Percentiles rank a stretch among this genome's conserved stretches.
These are phyloP conservation scores for Fusarium coffeatum DNA, from an alignment of 2,329 filamentous ascomycete genomes.

Conservation along the genomic window DNA sequence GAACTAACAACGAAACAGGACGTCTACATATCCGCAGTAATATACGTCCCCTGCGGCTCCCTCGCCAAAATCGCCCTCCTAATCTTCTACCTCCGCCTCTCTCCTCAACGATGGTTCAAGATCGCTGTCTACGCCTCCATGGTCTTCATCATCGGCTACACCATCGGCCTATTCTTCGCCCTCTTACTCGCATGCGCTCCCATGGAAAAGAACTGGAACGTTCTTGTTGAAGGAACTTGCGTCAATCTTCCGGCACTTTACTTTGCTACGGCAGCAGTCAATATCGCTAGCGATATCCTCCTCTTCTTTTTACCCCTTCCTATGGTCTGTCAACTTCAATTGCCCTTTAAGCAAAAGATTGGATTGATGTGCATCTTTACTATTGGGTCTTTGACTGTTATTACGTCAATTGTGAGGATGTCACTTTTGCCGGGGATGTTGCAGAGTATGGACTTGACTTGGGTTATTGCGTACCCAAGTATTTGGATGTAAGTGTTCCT, in stretches of 20 bases:
- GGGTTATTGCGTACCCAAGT: conserved; percentile 45
- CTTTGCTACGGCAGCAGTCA: conserved; percentile 60
- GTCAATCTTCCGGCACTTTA: conserved; percentile 61
- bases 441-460: conserved; percentile 44
- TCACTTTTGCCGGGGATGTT: conserved; percentile 46
- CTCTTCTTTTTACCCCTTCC: conserved; percentile 60
- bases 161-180: conserved; percentile 50
- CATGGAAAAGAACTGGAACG: conserved; percentile 48
- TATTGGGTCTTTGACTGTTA: conserved; percentile 54
- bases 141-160: conserved; percentile 48
- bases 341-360: conserved; percentile 60
- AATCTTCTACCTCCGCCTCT: conserved; percentile 54
- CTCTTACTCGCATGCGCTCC: conserved; percentile 54
- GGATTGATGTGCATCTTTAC: conserved; percentile 58
- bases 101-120: conserved; percentile 51
- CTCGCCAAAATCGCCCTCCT: conserved; percentile 55
- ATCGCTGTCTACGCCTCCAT: conserved; percentile 47
- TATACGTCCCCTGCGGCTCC: conserved; percentile 52
- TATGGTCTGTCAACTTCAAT: conserved; percentile 58
- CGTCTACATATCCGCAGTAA: conserved; percentile 44
- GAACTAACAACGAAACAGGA: conserved; percentile 31
- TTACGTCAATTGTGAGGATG: conserved; percentile 50
- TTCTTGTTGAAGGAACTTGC: conserved; percentile 50
- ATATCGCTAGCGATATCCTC: conserved; percentile 60
- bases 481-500: conserved; percentile 46